Percentiles rank a stretch among this genome's conserved stretches.
These are phyloP conservation scores for Geranomyces variabilis DNA, from an alignment of 192 early-diverging fungal genomes.

Conservation along the genomic window DNA sequence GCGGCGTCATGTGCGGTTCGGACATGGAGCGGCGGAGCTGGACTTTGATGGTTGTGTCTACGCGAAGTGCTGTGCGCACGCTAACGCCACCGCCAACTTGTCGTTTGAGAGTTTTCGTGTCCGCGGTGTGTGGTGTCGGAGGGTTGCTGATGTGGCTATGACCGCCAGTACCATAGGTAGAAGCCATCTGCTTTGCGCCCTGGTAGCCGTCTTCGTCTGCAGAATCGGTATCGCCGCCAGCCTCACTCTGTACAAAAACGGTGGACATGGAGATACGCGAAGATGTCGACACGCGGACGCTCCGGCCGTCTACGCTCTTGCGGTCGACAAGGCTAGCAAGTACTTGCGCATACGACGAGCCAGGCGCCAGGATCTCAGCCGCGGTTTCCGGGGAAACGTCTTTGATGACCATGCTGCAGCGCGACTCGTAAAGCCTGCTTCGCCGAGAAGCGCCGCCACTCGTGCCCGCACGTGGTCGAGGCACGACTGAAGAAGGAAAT, in stretches of 20 bases:
- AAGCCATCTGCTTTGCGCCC: background rate
- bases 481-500: no score
- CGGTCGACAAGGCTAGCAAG: conserved; percentile 8
- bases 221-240: background rate
- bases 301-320: background rate
- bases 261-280: conserved; percentile 2
- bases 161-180: background rate
- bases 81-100: background rate
- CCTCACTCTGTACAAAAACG: background rate
- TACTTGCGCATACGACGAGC: conserved; percentile 16
- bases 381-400: conserved; percentile 19
- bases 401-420: conserved; percentile 18
- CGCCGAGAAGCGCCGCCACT: background rate
- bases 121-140: no score
- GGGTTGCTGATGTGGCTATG: background rate
- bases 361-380: conserved; percentile 2
- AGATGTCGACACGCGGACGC: background rate
- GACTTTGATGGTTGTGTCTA: background rate
- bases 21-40: conserved; percentile 6
- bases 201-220: background rate
- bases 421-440: conserved; percentile 7
- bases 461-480: background rate
- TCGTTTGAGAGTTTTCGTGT: no score
- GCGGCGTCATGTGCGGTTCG: background rate
- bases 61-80: conserved; percentile 2